phyloP scores from a whole-genome alignment of 768 basidiomycete genomes.

The Leccinum rimulosum region DNA sequence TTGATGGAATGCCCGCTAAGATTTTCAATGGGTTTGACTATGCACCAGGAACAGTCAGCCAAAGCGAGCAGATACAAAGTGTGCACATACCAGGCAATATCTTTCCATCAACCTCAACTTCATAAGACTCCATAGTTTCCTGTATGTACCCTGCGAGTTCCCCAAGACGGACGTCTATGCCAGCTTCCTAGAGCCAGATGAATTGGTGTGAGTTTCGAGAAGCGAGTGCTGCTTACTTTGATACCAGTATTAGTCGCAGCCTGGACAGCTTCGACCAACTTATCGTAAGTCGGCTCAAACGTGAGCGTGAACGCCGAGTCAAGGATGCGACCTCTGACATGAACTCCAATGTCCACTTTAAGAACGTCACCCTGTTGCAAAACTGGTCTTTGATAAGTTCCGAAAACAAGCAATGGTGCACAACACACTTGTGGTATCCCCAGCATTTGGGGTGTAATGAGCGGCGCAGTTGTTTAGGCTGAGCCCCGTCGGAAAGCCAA shows the following conservation, averaged over 20 bases:
- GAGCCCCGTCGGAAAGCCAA: conserved; percentile 96
- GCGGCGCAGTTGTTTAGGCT: conserved; percentile 94
- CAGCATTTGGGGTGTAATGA: conserved; percentile 94
- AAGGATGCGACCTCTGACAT: conserved; percentile 91
- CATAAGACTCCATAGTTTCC: conserved; percentile 99
- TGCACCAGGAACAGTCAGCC: neutral
- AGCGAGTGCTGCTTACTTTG: conserved; percentile 47
- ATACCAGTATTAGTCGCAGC: conserved; percentile 94
- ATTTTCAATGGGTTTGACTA: conserved; percentile 92
- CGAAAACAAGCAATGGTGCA: neutral
- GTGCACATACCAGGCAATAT: conserved; percentile 62
- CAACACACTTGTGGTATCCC: conserved; percentile 73
- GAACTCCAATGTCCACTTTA: conserved; percentile 97
- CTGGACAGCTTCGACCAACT: conserved; percentile 84
- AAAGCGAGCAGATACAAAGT: neutral
- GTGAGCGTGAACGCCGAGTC: conserved; percentile 96
- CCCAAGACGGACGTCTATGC: conserved; percentile 91
- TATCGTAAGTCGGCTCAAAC: conserved; percentile 88
- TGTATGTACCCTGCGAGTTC: conserved; percentile 92
- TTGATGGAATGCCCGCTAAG: conserved; percentile 94
- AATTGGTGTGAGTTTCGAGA: conserved; percentile 6
- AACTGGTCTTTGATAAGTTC: conserved; percentile 46
- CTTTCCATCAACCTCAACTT: conserved; percentile 89
- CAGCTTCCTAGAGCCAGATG: conserved; percentile 67
- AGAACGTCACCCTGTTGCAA: conserved; percentile 82